Evolutionary conservation across 176 grass and related monocot genomes (phyloP).

Genomic region (Triticum dicoccoides): DNA sequence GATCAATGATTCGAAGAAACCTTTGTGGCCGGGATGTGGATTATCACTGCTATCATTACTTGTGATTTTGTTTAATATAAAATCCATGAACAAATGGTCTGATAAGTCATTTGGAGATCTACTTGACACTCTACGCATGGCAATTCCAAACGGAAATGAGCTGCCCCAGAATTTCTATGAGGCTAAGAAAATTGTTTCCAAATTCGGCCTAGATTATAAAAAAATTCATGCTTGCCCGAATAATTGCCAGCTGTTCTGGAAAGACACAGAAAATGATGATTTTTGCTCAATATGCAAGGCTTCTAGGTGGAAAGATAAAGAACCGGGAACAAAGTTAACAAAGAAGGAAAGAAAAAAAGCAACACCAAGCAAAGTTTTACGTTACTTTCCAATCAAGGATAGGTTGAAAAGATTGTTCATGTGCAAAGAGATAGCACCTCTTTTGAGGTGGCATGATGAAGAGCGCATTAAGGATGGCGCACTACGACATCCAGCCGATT

Average conservation of each 20-base stretch:
- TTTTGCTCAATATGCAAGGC: no score
- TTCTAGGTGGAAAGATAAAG: no score
- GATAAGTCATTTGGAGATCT: neutral
- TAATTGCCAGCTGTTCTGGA: no score
- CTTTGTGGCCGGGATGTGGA: neutral
- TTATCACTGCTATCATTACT: neutral
- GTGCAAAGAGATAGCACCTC: no score
- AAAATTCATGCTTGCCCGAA: no score
- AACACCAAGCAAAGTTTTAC: neutral
- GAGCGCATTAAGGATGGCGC: no score
- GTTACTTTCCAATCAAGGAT: neutral
- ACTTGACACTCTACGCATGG: neutral
- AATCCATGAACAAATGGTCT: conserved; percentile 17
- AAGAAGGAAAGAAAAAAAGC: neutral
- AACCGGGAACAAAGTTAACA: neutral
- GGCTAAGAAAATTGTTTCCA: conserved; percentile 13
- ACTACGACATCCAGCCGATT: no score
- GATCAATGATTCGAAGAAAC: conserved; percentile 7
- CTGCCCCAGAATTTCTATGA: neutral
- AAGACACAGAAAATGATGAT: no score
- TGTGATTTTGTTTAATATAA: conserved; percentile 25
- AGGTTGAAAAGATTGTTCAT: no score
- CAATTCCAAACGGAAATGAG: neutral
- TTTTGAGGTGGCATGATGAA: no score
- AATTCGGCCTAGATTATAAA: conserved; percentile 14